phyloP scores from a whole-genome alignment of 2,329 filamentous ascomycete species.

The Fusarium ambrosium region DNA sequence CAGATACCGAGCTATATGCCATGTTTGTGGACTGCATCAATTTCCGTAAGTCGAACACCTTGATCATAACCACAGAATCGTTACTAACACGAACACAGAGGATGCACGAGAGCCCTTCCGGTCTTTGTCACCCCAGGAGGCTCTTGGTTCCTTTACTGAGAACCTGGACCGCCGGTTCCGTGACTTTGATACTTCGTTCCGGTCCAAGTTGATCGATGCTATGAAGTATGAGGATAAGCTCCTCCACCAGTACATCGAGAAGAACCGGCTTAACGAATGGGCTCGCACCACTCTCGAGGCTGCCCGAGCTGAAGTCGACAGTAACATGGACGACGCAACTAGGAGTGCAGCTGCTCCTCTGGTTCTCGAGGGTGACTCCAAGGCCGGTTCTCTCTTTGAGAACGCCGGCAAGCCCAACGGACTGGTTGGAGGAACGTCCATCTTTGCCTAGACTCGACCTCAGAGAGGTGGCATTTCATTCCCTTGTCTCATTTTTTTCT shows the following conservation, averaged over 20 bases:
- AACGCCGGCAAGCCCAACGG: slow-evolving; percentile 28
- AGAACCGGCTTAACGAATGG: slow-evolving; percentile 80
- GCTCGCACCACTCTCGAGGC: slow-evolving; percentile 55
- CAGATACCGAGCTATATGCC: slow-evolving; percentile 75
- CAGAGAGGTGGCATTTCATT: slow-evolving; percentile 1
- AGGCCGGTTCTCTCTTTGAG: slow-evolving; percentile 38
- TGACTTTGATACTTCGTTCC: slow-evolving; percentile 72
- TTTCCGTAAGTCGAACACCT: slow-evolving; percentile 66
- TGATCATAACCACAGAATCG: background rate
- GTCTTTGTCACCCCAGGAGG: slow-evolving; percentile 65
- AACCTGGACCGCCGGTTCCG: slow-evolving; percentile 72
- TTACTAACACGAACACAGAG: slow-evolving; percentile 55
- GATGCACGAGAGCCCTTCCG: slow-evolving; percentile 58
- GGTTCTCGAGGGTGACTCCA: slow-evolving; percentile 16
- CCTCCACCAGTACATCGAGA: slow-evolving; percentile 75
- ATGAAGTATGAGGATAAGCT: slow-evolving; percentile 79
- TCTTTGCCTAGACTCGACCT: slow-evolving; percentile 25
- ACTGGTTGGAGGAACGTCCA: slow-evolving; percentile 4
- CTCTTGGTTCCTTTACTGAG: slow-evolving; percentile 71
- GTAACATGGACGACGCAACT: slow-evolving; percentile 50
- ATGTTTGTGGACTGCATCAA: slow-evolving; percentile 75
- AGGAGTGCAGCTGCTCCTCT: slow-evolving; percentile 25
- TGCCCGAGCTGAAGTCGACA: slow-evolving; percentile 53
- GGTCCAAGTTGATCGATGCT: slow-evolving; percentile 76
- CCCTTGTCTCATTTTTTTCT: background rate